Base-by-base conservation (phyloP, 2,329 filamentous ascomycete species). In the Verticillium dahliae region DNA sequence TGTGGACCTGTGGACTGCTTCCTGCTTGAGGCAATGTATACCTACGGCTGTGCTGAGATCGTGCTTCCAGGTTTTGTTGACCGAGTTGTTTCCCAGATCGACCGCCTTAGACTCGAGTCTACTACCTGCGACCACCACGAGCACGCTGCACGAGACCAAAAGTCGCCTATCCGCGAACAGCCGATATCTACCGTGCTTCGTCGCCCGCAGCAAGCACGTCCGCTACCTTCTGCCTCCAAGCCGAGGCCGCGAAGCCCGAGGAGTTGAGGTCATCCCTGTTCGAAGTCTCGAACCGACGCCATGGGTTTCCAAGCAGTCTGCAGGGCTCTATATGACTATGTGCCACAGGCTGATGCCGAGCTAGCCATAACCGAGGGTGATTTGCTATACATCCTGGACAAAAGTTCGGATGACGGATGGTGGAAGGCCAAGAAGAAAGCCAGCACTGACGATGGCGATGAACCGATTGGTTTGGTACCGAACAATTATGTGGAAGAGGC, bases 401-500 rank as follows among this genome's bases (percentile, higher is more conserved):
- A 96, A 79, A 90, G 86, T 66, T 74, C 78, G 58, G 87, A 90
- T 38, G 84, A 86, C 87, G 77, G 92, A 73, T 98, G 95, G 95
- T 98, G 95, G 95, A 95, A 89, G 75, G 92, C 90, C 57, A 97
- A 96, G 81, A 97, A 96, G 82, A 91, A 89, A 78, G 92, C 92
- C 66, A 85, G 85, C 37, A 83, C 80, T 33, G 90, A 93, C 41
- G 92, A 96, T 54, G 92, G 96, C 52, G 93, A 97, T 54, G 93
- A 97, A 76, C 93, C 93, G 3, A 87, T 92, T 68, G 93, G 93
- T 63, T 78, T 97, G 72, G 88, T 99, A 63, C 95, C 95, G 14
- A 93, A 90, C 73, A 99, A 97, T 75, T 99, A 99, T 74, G 84
- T 99, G 61, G 90, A 97, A 80, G 87, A 96, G 88, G 92, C 96